phyloP scores from a whole-genome alignment of 2,329 filamentous ascomycete species.

The Bisporella sp. region DNA sequence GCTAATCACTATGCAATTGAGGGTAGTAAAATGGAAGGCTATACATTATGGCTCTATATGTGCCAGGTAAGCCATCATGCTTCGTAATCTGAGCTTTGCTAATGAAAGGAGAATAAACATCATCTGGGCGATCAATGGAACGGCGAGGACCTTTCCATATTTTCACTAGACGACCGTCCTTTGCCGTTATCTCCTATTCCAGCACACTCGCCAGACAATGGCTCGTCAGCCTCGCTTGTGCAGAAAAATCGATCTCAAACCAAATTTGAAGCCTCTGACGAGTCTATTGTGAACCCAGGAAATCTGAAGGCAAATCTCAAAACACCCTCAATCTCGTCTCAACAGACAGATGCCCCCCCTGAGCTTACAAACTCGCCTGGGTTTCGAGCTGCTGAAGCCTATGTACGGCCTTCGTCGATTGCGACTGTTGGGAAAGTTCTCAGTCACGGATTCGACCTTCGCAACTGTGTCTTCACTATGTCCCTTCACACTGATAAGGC shows the following conservation, averaged over 20 bases:
- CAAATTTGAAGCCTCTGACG: conserved; percentile 40
- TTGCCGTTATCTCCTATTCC: conserved; percentile 46
- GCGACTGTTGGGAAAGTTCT: conserved; percentile 64
- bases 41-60: conserved; percentile 84
- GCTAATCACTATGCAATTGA: conserved; percentile 94
- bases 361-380: conserved; percentile 61
- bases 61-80: conserved; percentile 46
- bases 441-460: conserved; percentile 75
- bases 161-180: conserved; percentile 71
- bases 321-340: conserved; percentile 57
- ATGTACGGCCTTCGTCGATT: conserved; percentile 77
- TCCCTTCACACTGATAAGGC: conserved; percentile 54
- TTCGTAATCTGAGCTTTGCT: conserved; percentile 11
- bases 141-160: conserved; percentile 90
- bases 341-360: conserved; percentile 43
- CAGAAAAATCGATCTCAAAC: conserved; percentile 30
- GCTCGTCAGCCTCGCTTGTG: conserved; percentile 41
- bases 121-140: conserved; percentile 93
- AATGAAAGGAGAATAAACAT: conserved; percentile 63
- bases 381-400: conserved; percentile 87
- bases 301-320: conserved; percentile 72
- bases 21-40: conserved; percentile 74
- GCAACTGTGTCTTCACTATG: conserved; percentile 69
- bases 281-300: conserved; percentile 58
- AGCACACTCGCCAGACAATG: conserved; percentile 31